These are phyloP conservation scores for Inga oerstediana DNA, from an alignment of 306 rosid genomes.

Conservation along the genomic window DNA sequence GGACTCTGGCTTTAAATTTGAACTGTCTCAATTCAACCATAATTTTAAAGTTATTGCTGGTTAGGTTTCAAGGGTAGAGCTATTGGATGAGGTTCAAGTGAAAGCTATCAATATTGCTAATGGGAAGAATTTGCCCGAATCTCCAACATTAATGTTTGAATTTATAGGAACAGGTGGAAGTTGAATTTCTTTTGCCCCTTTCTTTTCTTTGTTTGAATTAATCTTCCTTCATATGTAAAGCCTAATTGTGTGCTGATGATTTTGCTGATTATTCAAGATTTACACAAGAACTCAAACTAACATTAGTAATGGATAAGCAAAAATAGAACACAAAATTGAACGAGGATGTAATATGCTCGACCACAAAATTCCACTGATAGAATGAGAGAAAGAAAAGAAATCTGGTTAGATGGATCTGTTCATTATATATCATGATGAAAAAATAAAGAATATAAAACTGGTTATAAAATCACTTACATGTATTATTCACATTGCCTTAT, in stretches of 20 bases:
- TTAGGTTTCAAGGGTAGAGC: slow-evolving; percentile 96
- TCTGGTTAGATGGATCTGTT: slow-evolving; percentile 8
- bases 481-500: slow-evolving; percentile 7
- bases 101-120: slow-evolving; percentile 90
- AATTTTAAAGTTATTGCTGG: slow-evolving; percentile 28
- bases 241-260: background rate
- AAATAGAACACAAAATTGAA: background rate
- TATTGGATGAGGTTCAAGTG: slow-evolving; percentile 91
- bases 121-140: slow-evolving; percentile 79
- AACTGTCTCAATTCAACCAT: slow-evolving; percentile 23
- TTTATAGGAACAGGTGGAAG: slow-evolving; percentile 86
- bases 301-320: background rate
- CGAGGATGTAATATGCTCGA: background rate
- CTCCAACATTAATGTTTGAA: slow-evolving; percentile 92
- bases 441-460: slow-evolving; percentile 2
- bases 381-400: slow-evolving; percentile 3
- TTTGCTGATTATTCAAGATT: slow-evolving; percentile 1
- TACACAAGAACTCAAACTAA: slow-evolving; percentile 9
- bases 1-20: slow-evolving; percentile 30
- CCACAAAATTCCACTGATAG: background rate
- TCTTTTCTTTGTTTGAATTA: background rate
- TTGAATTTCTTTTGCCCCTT: slow-evolving; percentile 2
- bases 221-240: slow-evolving; percentile 13
- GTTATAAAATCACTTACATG: background rate
- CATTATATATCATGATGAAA: background rate